These are phyloP conservation scores for Phytophthora pisi DNA, from an alignment of 352 stramenopile species.

Conservation along the genomic window DNA sequence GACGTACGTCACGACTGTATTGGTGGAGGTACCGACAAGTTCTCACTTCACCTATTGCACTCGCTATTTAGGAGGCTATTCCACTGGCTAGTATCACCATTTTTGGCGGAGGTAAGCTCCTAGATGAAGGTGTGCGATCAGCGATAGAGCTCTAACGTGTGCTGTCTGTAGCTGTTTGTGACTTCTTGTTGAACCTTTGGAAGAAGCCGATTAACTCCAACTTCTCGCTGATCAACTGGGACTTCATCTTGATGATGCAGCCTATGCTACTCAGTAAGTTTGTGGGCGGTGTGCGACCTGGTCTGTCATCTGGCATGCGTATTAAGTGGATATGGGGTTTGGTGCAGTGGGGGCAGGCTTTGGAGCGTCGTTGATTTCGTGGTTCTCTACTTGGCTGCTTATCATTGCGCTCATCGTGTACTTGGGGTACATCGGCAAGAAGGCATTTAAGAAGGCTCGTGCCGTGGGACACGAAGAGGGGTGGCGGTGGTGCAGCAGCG, in stretches of 20 bases:
- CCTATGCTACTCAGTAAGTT: constrained; percentile 65
- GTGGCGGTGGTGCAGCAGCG: constrained; percentile 39
- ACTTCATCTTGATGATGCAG: constrained; percentile 95
- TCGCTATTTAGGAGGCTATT: constrained; percentile 70
- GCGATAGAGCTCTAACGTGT: constrained; percentile 1
- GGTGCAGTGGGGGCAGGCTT: constrained; percentile 41
- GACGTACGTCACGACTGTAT: constrained; percentile 46
- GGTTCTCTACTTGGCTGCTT: constrained; percentile 85
- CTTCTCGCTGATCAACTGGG: constrained; percentile 92
- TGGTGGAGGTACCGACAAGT: neutral
- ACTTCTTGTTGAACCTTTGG: constrained; percentile 42
- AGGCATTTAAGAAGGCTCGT: constrained; percentile 75
- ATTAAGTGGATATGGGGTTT: neutral
- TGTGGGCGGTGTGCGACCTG: neutral
- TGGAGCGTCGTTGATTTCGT: constrained; percentile 89
- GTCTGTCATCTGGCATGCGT: neutral
- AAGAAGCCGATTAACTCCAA: constrained; percentile 40
- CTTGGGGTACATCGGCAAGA: constrained; percentile 77
- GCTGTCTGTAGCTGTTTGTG: constrained; percentile 29
- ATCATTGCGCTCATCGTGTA: constrained; percentile 83
- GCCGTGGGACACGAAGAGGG: constrained; percentile 85
- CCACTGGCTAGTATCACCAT: constrained; percentile 92
- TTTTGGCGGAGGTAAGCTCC: constrained; percentile 71
- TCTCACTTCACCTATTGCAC: neutral
- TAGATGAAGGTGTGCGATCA: neutral